These are phyloP conservation scores for Carex pumila DNA, from an alignment of 176 grass and related monocot genomes.

Conservation along the genomic window DNA sequence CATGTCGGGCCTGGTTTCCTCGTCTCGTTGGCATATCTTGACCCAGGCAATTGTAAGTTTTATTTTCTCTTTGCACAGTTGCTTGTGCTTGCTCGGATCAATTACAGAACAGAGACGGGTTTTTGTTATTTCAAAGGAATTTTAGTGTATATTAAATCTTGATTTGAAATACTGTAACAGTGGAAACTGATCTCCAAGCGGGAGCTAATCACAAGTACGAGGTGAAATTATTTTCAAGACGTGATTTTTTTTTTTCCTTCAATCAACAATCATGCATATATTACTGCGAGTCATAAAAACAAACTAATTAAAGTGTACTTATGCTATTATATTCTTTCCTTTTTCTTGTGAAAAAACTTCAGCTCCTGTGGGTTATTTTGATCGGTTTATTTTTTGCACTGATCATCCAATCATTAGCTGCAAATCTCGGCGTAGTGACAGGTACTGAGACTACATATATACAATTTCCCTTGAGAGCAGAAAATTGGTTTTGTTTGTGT, in stretches of 20 bases:
- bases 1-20: conserved; percentile 82
- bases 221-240: conserved; percentile 22
- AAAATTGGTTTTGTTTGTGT: background rate
- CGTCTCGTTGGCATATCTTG: conserved; percentile 73
- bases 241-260: background rate
- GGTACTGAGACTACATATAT: conserved; percentile 27
- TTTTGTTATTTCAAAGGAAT: background rate
- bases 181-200: conserved; percentile 89
- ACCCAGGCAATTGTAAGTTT: conserved; percentile 66
- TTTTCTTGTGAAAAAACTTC: background rate
- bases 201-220: conserved; percentile 83
- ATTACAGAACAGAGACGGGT: background rate
- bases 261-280: background rate
- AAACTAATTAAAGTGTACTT: background rate
- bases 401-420: conserved; percentile 79
- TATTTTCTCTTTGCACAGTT: background rate
- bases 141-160: background rate
- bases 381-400: conserved; percentile 79
- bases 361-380: conserved; percentile 94
- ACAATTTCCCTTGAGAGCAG: background rate
- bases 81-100: background rate
- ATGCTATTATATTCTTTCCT: background rate
- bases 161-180: conserved; percentile 33
- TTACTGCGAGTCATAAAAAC: background rate
- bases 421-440: conserved; percentile 88